Base-by-base conservation (phyloP, 2,329 filamentous ascomycete genomes). In the Neonectria sp. region DNA sequence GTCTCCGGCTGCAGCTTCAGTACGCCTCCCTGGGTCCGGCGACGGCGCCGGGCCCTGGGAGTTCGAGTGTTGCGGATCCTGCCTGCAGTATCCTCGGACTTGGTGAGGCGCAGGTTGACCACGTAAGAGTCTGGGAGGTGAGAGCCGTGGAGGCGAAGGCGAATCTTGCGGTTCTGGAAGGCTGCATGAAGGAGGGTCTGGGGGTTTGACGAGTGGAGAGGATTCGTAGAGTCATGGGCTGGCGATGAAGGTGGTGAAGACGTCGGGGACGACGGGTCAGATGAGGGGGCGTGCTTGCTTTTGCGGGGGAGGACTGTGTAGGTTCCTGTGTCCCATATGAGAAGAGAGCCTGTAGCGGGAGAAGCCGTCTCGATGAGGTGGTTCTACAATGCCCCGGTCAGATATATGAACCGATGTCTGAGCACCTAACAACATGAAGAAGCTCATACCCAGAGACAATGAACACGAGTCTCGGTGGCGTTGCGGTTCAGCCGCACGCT, bases 261-360 rank as follows among this genome's bases (percentile, higher is more conserved):
- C 2, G 69, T 63, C 3, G 71, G 73, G 33, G 71, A 72, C 25
- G 64, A 70, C n/a, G 75, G 78, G 31, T 79, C 79, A 11, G 76
- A 75, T 1, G 80, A 65, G 3, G 80, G 76, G 1, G 75, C 74
- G 55, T 79, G 73, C 56, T 84, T 80, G 57, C 70, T 78, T 37
- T 67, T 74, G n/a, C 75, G 81, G 8, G 86, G 83, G 13, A 91
- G 79, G 12, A 91, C 75, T 49, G 84, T 82, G 71, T 90, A 91
- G 35, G 86, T 86, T 3, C 89, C 89, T 2, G 86, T 89, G 71
- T 91, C 89, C 89, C 89, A 91, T 46, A 91, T 86, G 11, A 91
- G 80, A 65, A 91, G 82, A 9, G 87, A 89, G 2, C 89, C 89
- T 4, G 88, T 89, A 15, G 80, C 77, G 2, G 74, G 33, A 3